Conservation (phyloP, 78 protist species). For the Dictyostelium firmibasis region DNA sequence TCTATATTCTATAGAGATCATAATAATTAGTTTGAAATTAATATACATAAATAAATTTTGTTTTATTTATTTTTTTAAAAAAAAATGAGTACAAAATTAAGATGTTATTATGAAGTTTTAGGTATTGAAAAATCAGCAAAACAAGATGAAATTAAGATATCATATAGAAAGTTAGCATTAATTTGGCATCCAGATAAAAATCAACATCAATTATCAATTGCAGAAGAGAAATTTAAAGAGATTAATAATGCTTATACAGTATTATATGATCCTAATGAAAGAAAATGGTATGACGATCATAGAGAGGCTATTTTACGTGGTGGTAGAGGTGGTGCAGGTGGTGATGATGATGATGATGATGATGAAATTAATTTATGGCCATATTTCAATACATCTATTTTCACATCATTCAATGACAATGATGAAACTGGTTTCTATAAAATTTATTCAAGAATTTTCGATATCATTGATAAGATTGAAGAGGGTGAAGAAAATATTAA, state of each 20-base stretch:
- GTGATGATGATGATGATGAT: slow-evolving; percentile 40
- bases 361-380: slow-evolving; percentile 83
- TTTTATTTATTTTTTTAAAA: neutral
- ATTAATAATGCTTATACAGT: slow-evolving; percentile 81
- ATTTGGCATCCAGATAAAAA: slow-evolving; percentile 92
- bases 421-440: slow-evolving; percentile 73
- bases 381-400: slow-evolving; percentile 77
- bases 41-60: too few species aligned
- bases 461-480: slow-evolving; percentile 72
- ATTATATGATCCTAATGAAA: slow-evolving; percentile 83
- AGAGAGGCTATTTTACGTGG: slow-evolving; percentile 79
- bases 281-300: slow-evolving; percentile 90
- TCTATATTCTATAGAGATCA: neutral
- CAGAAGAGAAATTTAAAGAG: slow-evolving; percentile 88
- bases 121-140: slow-evolving; percentile 76
- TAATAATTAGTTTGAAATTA: too few species aligned
- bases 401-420: slow-evolving; percentile 45
- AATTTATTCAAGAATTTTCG: slow-evolving; percentile 77
- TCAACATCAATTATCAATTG: slow-evolving; percentile 66
- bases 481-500: neutral
- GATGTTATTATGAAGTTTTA: slow-evolving; percentile 87
- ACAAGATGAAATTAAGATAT: slow-evolving; percentile 79
- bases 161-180: slow-evolving; percentile 87
- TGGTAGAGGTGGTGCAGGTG: slow-evolving; percentile 54
- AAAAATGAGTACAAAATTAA: neutral